Base-by-base conservation (phyloP, 2,329 filamentous ascomycete genomes). In the Cordyceps fumosorosea region DNA sequence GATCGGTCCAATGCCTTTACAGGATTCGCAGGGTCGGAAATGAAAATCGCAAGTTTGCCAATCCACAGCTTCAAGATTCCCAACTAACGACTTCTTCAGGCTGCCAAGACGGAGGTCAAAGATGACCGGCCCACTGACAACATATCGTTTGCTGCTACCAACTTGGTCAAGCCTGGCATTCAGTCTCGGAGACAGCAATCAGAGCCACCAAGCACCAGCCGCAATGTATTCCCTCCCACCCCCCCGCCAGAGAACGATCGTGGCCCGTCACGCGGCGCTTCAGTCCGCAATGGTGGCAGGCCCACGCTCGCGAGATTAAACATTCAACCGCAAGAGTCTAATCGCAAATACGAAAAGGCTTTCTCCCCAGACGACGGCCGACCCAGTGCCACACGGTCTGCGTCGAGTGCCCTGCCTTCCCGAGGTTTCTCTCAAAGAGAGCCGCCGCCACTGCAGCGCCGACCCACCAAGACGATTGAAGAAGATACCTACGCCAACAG, bases 181-280 rank as follows among this genome's bases (percentile, higher is more conserved):
- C 83, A 84, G 67, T 93, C 89, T 70, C 86, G 90, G 66, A 84
- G 89, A 70, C 91, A 96, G 69, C 91, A 95, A 71, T 95, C 90
- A 20, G 92, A 95, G 71, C 91, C 91, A 10, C 90, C 91, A 0
- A 79, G 86, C 66, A 79, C 86, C 66, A 85, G 84, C 71, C 87
- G 91, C 69, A 90, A 90, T 69, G 84, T 93, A 65, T 97, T 98
- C 78, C 95, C 95, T 20, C 95, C 95, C n/a, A 98, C 95, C n/a
- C 95, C 95, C 47, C 95, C 95, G 7, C 95, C 95, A 6, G 95
- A 99, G 79, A 84, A 85, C 65, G 92, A 97, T 67, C 89, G 88
- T 69, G 67, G 69, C 50, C 78, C 83, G 68, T 82, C 76, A 66
- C 80, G 85, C 24, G 84, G 78, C 57, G 79, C 80, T 32, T 88